Percentiles rank a stretch among this genome's conserved stretches.
Conservation (phyloP, 2,329 filamentous ascomycete species). For the Eutypa lata region DNA sequence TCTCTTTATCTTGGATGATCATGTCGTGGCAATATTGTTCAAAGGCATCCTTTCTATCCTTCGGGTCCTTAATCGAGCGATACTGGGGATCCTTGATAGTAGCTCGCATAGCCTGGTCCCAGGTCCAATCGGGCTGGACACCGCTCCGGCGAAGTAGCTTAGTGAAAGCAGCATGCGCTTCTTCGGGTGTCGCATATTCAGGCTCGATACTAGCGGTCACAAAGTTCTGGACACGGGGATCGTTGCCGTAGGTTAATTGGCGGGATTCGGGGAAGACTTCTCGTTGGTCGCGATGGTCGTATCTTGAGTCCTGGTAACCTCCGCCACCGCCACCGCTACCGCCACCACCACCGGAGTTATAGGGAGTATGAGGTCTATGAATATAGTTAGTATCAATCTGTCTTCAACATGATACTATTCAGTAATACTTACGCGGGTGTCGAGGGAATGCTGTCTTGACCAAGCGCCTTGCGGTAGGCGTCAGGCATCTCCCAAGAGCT, state of each 20-base stretch:
- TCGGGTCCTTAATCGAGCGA: conserved; percentile 87
- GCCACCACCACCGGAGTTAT: conserved; percentile 38
- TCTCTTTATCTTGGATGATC: conserved; percentile 88
- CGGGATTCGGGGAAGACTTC: conserved; percentile 51
- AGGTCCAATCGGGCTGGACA: conserved; percentile 88
- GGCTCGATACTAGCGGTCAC: conserved; percentile 67
- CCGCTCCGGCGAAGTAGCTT: conserved; percentile 83
- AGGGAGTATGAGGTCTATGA: conserved; percentile 36
- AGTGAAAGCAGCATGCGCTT: conserved; percentile 88
- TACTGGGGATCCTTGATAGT: conserved; percentile 91
- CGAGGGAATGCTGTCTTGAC: conserved; percentile 47
- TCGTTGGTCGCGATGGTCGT: conserved; percentile 29
- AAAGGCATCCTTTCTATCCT: conserved; percentile 85
- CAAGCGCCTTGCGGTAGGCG: conserved; percentile 71
- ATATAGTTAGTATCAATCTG: conserved; percentile 9
- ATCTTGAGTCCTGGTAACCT: conserved; percentile 30
- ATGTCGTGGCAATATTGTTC: conserved; percentile 93
- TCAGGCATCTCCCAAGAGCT: conserved; percentile 96
- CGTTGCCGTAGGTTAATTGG: conserved; percentile 55
- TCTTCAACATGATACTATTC: not conserved
- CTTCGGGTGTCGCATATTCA: conserved; percentile 75
- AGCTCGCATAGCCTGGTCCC: conserved; percentile 83
- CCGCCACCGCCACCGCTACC: conserved; percentile 3
- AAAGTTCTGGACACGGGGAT: conserved; percentile 55
- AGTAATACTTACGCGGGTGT: conserved; percentile 38